Evolutionary conservation across 83 land plant genomes (phyloP).

Genomic region (Thuja plicata): DNA sequence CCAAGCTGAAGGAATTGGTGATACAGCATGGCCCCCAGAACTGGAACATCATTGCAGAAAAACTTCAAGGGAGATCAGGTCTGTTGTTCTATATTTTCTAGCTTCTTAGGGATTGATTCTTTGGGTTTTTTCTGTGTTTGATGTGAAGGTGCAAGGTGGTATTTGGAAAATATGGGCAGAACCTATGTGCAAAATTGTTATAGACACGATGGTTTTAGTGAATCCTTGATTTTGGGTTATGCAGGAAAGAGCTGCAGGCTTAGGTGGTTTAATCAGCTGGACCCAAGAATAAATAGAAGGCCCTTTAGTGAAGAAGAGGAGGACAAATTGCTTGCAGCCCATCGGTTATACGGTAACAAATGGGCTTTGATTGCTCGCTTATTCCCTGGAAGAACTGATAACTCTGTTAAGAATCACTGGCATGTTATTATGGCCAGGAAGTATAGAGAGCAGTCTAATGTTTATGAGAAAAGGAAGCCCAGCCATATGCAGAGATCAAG

Average conservation of each 20-base stretch:
- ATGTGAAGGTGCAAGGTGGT: neutral
- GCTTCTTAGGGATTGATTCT: neutral
- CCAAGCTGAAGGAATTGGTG: conserved; percentile 65
- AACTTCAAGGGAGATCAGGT: conserved; percentile 83
- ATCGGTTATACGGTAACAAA: conserved; percentile 45
- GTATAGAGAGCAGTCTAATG: conserved; percentile 38
- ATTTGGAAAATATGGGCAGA: neutral
- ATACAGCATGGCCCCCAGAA: conserved; percentile 68
- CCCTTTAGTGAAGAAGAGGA: conserved; percentile 47
- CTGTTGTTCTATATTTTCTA: neutral
- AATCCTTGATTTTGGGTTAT: neutral
- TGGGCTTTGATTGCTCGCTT: conserved; percentile 48
- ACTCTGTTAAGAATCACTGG: conserved; percentile 56
- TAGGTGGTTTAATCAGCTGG: conserved; percentile 52
- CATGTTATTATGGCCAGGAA: conserved; percentile 50
- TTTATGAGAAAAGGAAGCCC: conserved; percentile 29
- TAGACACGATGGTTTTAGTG: neutral
- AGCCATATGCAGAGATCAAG: conserved; percentile 7
- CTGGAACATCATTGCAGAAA: conserved; percentile 78
- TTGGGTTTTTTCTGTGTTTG: neutral
- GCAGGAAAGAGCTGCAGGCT: conserved; percentile 48
- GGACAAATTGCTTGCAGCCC: conserved; percentile 42
- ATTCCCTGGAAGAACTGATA: conserved; percentile 48
- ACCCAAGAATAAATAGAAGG: conserved; percentile 44
- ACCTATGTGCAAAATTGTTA: neutral